phyloP scores from a whole-genome alignment of 495 filamentous ascomycete species.

The Talaromyces borbonicus region DNA sequence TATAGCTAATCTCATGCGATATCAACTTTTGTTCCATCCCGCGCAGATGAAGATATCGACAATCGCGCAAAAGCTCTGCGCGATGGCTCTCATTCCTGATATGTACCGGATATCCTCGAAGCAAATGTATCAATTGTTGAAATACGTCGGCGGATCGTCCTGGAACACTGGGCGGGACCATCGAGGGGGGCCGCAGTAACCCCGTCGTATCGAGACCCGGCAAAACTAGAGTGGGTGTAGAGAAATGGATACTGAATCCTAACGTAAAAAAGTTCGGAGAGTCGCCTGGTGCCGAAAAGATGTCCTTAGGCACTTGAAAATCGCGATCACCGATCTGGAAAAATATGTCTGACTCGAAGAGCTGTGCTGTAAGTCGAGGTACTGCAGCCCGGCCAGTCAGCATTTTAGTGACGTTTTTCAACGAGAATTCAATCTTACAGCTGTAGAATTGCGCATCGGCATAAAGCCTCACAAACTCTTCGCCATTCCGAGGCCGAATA shows the following conservation, averaged over 20 bases:
- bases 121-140: slow-evolving; percentile 68
- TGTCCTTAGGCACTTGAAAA: slow-evolving; percentile 83
- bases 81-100: slow-evolving; percentile 75
- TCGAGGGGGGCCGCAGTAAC: slow-evolving; percentile 83
- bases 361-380: slow-evolving; percentile 80
- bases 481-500: slow-evolving; percentile 68
- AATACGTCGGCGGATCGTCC: slow-evolving; percentile 74
- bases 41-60: slow-evolving; percentile 86
- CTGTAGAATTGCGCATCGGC: slow-evolving; percentile 95
- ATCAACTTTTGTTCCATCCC: slow-evolving; percentile 85
- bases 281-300: slow-evolving; percentile 78
- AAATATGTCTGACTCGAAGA: slow-evolving; percentile 90
- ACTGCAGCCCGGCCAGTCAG: slow-evolving; percentile 34
- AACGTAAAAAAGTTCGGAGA: slow-evolving; percentile 93
- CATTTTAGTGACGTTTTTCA: background rate
- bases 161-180: slow-evolving; percentile 71
- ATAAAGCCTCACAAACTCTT: slow-evolving; percentile 84
- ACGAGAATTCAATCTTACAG: slow-evolving; percentile 40
- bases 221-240: slow-evolving; percentile 67
- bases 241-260: slow-evolving; percentile 85
- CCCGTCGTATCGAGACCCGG: slow-evolving; percentile 71
- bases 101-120: slow-evolving; percentile 77
- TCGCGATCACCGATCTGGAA: slow-evolving; percentile 76
- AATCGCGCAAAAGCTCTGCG: slow-evolving; percentile 70
- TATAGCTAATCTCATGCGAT: slow-evolving; percentile 66